Percentiles rank a stretch among this genome's conserved stretches.
Evolutionary conservation across 1,139 yeast species (phyloP).

Genomic region (Pichia inconspicua): DNA sequence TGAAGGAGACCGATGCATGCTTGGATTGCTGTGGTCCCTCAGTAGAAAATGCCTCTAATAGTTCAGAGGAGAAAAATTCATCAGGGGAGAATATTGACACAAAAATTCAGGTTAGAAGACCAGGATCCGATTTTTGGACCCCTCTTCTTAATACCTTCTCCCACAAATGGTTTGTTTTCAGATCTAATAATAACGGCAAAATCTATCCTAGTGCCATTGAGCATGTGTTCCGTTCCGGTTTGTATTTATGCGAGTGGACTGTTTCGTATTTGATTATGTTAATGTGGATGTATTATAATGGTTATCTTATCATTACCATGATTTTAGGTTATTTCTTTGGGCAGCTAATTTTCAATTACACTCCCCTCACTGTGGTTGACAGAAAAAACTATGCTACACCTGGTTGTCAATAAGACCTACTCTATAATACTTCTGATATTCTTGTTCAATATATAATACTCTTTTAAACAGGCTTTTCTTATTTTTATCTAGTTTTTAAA

Average conservation of each 20-base stretch:
- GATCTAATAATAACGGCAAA: conserved; percentile 7
- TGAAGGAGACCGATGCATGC: conserved; percentile 5
- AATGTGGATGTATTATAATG: conserved; percentile 67
- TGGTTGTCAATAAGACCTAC: not conserved
- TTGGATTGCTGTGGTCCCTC: conserved; percentile 12
- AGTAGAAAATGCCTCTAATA: not conserved
- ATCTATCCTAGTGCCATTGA: conserved; percentile 37
- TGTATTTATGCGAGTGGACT: conserved; percentile 56
- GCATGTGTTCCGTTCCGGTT: conserved; percentile 40
- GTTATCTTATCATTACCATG: conserved; percentile 57
- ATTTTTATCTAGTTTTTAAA: no score
- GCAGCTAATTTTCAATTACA: conserved; percentile 41
- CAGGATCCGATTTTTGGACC: conserved; percentile 17
- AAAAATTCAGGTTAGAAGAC: not conserved
- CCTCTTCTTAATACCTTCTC: conserved; percentile 32
- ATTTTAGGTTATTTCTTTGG: conserved; percentile 58
- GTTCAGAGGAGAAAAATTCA: not conserved
- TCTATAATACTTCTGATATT: no score
- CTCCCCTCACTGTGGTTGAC: conserved; percentile 28
- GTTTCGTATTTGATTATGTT: conserved; percentile 59
- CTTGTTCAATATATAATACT: no score
- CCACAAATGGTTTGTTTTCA: conserved; percentile 34
- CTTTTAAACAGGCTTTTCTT: no score
- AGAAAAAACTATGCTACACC: not conserved
- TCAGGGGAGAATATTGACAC: not conserved